Conservation (phyloP, 345 rosid species). For the Trapa bicornis region DNA sequence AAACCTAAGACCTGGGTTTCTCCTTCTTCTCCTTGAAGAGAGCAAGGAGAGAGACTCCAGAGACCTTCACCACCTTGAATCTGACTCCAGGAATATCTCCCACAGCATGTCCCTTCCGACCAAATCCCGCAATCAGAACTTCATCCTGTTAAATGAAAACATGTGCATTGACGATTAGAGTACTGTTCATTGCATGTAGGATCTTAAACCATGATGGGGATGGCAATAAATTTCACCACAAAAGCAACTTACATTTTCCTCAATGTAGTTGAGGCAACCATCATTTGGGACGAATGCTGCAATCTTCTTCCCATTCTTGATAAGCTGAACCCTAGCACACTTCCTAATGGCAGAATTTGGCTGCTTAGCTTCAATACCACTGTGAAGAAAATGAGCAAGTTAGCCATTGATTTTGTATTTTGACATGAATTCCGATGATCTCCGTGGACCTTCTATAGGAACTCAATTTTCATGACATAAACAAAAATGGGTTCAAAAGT, state of each 20-base stretch:
- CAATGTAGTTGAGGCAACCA: constrained; percentile 91
- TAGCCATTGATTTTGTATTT: neutral
- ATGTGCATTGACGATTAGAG: neutral
- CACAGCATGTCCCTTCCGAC: constrained; percentile 73
- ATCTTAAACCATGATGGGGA: neutral
- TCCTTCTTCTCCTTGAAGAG: constrained; percentile 81
- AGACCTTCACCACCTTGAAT: constrained; percentile 80
- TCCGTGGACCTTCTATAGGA: neutral
- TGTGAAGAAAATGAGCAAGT: constrained; percentile 12
- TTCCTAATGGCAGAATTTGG: constrained; percentile 97
- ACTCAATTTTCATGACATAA: neutral
- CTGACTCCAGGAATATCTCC: constrained; percentile 89
- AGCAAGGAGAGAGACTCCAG: constrained; percentile 70
- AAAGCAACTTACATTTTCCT: constrained; percentile 55
- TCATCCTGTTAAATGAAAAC: constrained; percentile 35
- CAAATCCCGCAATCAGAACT: constrained; percentile 71
- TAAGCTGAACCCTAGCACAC: constrained; percentile 88
- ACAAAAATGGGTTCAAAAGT: neutral
- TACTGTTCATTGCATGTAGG: neutral
- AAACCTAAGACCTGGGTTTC: constrained; percentile 60
- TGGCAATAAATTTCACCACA: neutral
- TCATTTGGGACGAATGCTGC: constrained; percentile 95
- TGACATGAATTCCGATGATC: neutral
- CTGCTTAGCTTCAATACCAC: constrained; percentile 96
- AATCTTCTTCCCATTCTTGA: constrained; percentile 91